Base-by-base conservation (phyloP, 2,329 filamentous ascomycete species). In the Aspergillus alliaceus region DNA sequence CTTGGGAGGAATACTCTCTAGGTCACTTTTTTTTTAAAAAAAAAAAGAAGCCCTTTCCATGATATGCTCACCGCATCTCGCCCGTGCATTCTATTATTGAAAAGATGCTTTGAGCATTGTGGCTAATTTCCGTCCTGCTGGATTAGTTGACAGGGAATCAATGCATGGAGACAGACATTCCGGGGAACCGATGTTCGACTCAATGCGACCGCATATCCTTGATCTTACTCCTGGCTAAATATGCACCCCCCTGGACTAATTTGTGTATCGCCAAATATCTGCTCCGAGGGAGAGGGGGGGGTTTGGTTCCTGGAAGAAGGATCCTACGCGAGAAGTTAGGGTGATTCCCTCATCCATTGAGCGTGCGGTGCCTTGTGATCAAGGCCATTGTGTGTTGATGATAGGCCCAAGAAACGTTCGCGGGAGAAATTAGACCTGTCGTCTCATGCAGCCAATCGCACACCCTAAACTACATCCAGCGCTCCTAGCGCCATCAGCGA, bases 341-440 rank as follows among this genome's bases (percentile, higher is more conserved):
- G 39, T 40, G 37, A n/a, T 37, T 35, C 22, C 47, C 34, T 53
- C 37, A 29, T 48, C 59, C 63, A 59, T 27, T 58, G 34, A 50
- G 34, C 57, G 31, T 31, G 34, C 56, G 46, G 44, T 20, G 54
- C 37, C 27, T 42, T 35, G 27, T 42, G 25, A 20, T 59, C 39
- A 56, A 48, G 51, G 50, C 32, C 56, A 61, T 59, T 54, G 59
- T 59, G 48, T 40, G 53, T 54, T 31, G 29, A 34, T 58, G 58
- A 58, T 58, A 58, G 58, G 58, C 47, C 18, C 35, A 37, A 27
- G 51, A 51, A n/a, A 29, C 7, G 50, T 22, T 39, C 44, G 51
- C 51, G 55, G 54, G 31, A 54, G 40, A 60, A 57, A 64, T 63
- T 53, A 56, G 63, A 65, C 57, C 56, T 60, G 57, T 65, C 59